A percentile compares a stretch with the other conserved stretches of the same genome.
These are phyloP conservation scores for Globisporangium spinosum DNA, from an alignment of 352 stramenopile genomes.

Conservation along the genomic window DNA sequence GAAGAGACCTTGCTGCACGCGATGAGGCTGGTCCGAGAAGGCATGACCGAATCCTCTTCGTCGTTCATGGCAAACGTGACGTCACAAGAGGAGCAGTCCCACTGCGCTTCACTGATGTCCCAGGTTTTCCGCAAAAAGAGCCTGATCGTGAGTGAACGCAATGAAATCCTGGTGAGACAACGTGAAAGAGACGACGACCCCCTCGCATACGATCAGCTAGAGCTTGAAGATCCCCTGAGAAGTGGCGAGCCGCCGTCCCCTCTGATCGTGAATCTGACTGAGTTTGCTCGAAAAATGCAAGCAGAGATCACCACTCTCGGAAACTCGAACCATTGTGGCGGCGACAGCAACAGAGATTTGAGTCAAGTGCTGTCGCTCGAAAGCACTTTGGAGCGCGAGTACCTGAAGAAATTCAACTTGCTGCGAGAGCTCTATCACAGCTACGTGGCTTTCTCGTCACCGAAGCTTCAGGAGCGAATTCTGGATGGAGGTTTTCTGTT, in stretches of 20 bases:
- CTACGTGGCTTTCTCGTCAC: constrained; percentile 35
- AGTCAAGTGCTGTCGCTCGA: not conserved
- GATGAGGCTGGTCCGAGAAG: constrained; percentile 50
- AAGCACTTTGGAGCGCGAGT: constrained; percentile 26
- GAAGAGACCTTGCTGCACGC: constrained; percentile 67
- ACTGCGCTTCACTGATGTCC: constrained; percentile 24
- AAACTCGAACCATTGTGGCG: not conserved
- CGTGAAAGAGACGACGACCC: constrained; percentile 18
- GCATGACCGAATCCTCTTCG: constrained; percentile 23
- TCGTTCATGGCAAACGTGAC: constrained; percentile 10
- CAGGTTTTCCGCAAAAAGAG: constrained; percentile 51
- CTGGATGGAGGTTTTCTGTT: constrained; percentile 52
- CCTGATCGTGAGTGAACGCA: constrained; percentile 24
- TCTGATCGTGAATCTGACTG: constrained; percentile 34
- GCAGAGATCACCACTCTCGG: constrained; percentile 16
- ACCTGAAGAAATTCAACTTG: constrained; percentile 41
- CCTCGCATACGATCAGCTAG: constrained; percentile 24
- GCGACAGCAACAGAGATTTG: not conserved
- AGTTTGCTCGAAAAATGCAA: constrained; percentile 43
- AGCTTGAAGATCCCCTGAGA: not conserved
- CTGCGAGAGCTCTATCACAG: constrained; percentile 45
- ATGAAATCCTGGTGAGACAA: constrained; percentile 10
- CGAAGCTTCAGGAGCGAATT: constrained; percentile 29
- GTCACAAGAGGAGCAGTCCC: constrained; percentile 15
- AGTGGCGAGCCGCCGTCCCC: not conserved